phyloP scores from a whole-genome alignment of 129 eudicot genomes.

The Cynara cardunculus region DNA sequence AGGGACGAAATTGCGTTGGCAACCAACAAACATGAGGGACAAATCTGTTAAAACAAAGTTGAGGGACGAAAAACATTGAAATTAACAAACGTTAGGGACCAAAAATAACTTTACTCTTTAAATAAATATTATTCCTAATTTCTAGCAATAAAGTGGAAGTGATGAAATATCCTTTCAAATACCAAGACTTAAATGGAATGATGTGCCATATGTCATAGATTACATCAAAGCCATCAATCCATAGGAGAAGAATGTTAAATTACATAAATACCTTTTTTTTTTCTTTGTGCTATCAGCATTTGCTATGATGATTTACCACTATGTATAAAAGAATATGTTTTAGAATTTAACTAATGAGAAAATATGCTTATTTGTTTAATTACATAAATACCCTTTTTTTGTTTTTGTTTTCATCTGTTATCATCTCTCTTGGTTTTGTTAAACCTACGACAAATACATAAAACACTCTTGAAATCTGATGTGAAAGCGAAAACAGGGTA shows the following conservation, averaged over 20 bases:
- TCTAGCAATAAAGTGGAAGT: not conserved
- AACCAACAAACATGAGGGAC: too few species aligned
- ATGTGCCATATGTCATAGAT: constrained; percentile 9
- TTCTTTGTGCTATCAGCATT: too few species aligned
- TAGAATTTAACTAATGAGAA: too few species aligned
- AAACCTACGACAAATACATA: too few species aligned
- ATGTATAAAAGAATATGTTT: too few species aligned
- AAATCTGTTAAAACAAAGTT: too few species aligned
- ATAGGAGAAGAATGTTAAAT: constrained; percentile 20
- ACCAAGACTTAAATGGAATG: constrained; percentile 16
- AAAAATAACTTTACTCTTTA: too few species aligned
- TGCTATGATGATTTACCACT: too few species aligned
- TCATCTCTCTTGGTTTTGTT: not conserved
- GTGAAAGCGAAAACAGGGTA: not conserved
- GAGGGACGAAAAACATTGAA: too few species aligned
- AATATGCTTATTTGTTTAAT: not conserved
- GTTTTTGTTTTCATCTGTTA: not conserved
- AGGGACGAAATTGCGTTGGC: too few species aligned
- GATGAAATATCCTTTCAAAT: constrained; percentile 12
- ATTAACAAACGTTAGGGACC: too few species aligned
- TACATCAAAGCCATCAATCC: constrained; percentile 19
- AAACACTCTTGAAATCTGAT: not conserved
- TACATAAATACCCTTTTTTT: not conserved
- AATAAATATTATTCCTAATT: not conserved
- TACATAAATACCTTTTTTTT: too few species aligned